Percentiles rank a stretch among this genome's conserved stretches.
Evolutionary conservation across 768 basidiomycete species (phyloP).

Genomic region (Russula olivacea): DNA sequence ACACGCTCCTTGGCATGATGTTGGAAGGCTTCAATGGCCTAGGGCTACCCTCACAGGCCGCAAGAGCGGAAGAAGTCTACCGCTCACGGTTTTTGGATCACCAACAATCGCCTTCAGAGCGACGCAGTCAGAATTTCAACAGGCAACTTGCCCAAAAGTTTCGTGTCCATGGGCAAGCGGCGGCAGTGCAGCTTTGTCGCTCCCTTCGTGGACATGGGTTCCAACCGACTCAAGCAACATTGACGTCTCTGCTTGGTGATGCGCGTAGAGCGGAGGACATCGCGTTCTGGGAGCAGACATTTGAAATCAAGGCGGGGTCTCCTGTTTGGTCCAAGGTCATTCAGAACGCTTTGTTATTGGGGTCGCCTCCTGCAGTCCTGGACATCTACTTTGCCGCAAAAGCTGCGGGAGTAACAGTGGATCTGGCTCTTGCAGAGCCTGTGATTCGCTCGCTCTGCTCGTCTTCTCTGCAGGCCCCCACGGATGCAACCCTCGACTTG

Average conservation of each 20-base stretch:
- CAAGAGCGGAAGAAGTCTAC: slow-evolving; percentile 22
- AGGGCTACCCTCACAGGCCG: slow-evolving; percentile 15
- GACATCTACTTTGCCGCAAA: slow-evolving; percentile 46
- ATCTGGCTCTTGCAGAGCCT: slow-evolving; percentile 48
- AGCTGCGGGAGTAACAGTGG: slow-evolving; percentile 41
- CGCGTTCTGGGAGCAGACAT: slow-evolving; percentile 35
- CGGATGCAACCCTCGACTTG: slow-evolving; percentile 43
- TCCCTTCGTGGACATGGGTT: slow-evolving; percentile 14
- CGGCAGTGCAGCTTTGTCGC: slow-evolving; percentile 5
- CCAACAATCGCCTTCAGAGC: background rate
- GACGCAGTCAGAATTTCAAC: slow-evolving; percentile 9
- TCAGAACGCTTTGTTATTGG: slow-evolving; percentile 40
- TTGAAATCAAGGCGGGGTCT: slow-evolving; percentile 38
- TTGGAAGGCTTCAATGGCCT: slow-evolving; percentile 23
- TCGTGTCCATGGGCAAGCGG: background rate
- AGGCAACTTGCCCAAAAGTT: slow-evolving; percentile 13
- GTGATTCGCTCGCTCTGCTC: slow-evolving; percentile 49
- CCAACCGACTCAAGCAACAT: slow-evolving; percentile 18
- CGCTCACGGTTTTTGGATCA: background rate
- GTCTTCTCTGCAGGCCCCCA: slow-evolving; percentile 32
- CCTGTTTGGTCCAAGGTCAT: slow-evolving; percentile 54
- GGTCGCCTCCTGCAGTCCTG: slow-evolving; percentile 39
- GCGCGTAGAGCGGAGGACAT: slow-evolving; percentile 9
- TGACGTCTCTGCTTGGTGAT: slow-evolving; percentile 15
- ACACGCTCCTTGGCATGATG: slow-evolving; percentile 18